Evolutionary conservation across 2,329 filamentous ascomycete genomes (phyloP).

Genomic region (Penicillium italicum): DNA sequence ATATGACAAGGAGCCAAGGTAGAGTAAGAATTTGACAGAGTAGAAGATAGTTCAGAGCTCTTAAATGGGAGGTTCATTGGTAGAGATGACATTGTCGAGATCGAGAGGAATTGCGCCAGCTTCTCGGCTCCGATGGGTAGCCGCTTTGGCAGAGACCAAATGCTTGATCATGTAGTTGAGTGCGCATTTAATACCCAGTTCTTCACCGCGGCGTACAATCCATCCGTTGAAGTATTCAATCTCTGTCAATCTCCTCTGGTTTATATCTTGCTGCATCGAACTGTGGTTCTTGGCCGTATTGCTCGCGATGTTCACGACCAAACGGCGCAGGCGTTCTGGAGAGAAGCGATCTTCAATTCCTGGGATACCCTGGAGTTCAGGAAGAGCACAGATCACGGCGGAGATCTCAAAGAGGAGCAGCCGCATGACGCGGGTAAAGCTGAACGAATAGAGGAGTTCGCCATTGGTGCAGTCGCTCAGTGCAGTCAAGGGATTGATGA

Average conservation of each 20-base stretch:
- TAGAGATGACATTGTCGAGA: slow-evolving; percentile 8
- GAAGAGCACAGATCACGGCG: slow-evolving; percentile 66
- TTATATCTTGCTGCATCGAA: slow-evolving; percentile 65
- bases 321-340: slow-evolving; percentile 58
- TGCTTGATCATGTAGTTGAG: slow-evolving; percentile 70
- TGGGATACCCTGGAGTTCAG: slow-evolving; percentile 64
- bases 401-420: slow-evolving; percentile 71
- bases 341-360: slow-evolving; percentile 59
- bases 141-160: slow-evolving; percentile 68
- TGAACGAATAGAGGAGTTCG: slow-evolving; percentile 63
- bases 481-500: slow-evolving; percentile 78
- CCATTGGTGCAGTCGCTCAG: slow-evolving; percentile 74
- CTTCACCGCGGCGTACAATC: slow-evolving; percentile 68
- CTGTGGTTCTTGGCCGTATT: slow-evolving; percentile 58
- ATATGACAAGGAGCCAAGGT: background rate
- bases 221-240: slow-evolving; percentile 87
- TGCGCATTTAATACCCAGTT: slow-evolving; percentile 67
- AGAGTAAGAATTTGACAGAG: background rate
- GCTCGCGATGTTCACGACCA: slow-evolving; percentile 54
- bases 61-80: slow-evolving; percentile 5
- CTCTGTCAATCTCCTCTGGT: slow-evolving; percentile 63
- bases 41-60: background rate
- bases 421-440: slow-evolving; percentile 63
- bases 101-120: slow-evolving; percentile 34
- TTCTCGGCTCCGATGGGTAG: slow-evolving; percentile 39